phyloP scores from a whole-genome alignment of 805 yeast genomes.

The Saccharomycopsis babjevae region DNA sequence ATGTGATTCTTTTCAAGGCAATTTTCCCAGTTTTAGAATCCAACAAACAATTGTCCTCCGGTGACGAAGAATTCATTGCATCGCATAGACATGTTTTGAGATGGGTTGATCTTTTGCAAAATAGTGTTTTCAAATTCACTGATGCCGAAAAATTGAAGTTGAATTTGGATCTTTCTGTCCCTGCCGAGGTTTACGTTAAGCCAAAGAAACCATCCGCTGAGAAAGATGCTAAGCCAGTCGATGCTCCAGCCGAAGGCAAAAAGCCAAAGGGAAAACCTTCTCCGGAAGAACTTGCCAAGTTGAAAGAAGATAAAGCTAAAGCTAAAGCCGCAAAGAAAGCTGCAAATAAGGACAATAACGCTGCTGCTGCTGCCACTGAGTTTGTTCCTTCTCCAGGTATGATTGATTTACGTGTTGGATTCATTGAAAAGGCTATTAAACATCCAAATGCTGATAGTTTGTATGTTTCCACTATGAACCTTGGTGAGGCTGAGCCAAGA shows the following conservation, averaged over 20 bases:
- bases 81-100: conserved; percentile 79
- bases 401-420: conserved; percentile 92
- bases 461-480: conserved; percentile 91
- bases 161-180: conserved; percentile 51
- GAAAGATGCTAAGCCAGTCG: conserved; percentile 15
- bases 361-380: conserved; percentile 32
- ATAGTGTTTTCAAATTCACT: conserved; percentile 34
- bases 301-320: conserved; percentile 25
- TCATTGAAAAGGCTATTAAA: conserved; percentile 89
- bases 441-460: conserved; percentile 98
- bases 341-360: conserved; percentile 43
- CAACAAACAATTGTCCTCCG: conserved; percentile 40
- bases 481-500: conserved; percentile 89
- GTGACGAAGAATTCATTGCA: conserved; percentile 28
- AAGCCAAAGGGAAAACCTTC: conserved; percentile 19
- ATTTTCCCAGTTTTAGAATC: conserved; percentile 39
- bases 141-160: conserved; percentile 46
- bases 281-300: conserved; percentile 24
- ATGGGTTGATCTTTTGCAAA: conserved; percentile 87
- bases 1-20: conserved; percentile 56
- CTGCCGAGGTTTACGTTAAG: conserved; percentile 62
- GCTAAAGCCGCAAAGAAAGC: conserved; percentile 40
- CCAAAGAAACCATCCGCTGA: conserved; percentile 36
- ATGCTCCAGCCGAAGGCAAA: conserved; percentile 9
- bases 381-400: conserved; percentile 71